phyloP scores from a whole-genome alignment of 495 filamentous ascomycete genomes.

The Hyaloscypha finlandica region DNA sequence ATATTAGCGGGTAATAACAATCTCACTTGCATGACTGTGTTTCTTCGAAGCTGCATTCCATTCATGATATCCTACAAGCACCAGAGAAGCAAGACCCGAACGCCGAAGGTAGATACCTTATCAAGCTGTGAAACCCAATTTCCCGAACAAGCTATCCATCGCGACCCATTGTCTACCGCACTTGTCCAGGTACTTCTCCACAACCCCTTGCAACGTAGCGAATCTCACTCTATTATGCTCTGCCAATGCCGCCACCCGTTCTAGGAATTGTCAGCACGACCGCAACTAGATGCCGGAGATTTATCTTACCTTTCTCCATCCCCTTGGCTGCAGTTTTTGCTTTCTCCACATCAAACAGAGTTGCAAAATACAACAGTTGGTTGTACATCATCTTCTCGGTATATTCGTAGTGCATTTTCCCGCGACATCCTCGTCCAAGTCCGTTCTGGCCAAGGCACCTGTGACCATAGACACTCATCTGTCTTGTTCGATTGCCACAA shows the following conservation, averaged over 20 bases:
- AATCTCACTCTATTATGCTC: conserved; percentile 81
- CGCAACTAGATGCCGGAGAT: not conserved
- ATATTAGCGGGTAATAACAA: too few relatives aligned
- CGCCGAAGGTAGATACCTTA: conserved; percentile 1
- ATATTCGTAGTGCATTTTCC: conserved; percentile 85
- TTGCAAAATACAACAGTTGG: conserved; percentile 85
- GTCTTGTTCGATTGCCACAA: conserved; percentile 85
- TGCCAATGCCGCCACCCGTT: conserved; percentile 68
- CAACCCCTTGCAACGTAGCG: conserved; percentile 70
- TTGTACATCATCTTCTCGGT: conserved; percentile 91
- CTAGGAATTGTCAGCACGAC: conserved; percentile 32
- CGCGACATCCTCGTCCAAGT: conserved; percentile 78
- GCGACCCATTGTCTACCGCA: conserved; percentile 95
- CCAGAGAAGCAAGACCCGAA: conserved; percentile 3
- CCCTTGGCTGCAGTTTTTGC: conserved; percentile 55
- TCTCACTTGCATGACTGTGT: not conserved
- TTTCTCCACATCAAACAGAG: conserved; percentile 88
- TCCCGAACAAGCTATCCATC: conserved; percentile 85
- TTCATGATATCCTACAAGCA: conserved; percentile 21
- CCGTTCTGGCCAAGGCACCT: conserved; percentile 86
- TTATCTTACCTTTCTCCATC: conserved; percentile 38
- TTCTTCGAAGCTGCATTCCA: conserved; percentile 1
- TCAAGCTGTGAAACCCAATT: conserved; percentile 49
- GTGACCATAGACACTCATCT: conserved; percentile 89
- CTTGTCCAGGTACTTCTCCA: conserved; percentile 86